Evolutionary conservation across 331 rosid genomes (phyloP), one percentile per base, ranked within the genome.

Genomic region (Quercus lobata): DNA sequence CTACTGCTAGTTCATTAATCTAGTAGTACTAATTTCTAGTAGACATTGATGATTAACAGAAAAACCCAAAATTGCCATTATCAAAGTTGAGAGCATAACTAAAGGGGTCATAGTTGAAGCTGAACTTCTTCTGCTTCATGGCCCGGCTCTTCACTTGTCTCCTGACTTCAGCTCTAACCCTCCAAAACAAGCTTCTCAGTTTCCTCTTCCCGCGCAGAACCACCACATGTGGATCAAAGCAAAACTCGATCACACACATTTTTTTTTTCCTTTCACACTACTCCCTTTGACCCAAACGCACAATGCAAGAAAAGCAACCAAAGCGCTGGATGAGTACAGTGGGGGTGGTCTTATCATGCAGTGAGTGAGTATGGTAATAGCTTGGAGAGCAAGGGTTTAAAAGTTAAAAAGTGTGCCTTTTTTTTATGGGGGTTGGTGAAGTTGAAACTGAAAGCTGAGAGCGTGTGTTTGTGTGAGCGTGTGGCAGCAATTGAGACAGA

Each of bases 61-160:
- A 79, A 91, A 89, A 91, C 1, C 86, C 89, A 55, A 83, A 86
- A 57, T 87, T 78, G 74, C 91, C 93, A 69, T 91, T 46, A 34
- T 91, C 97, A 62, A 91, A 91, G 87, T 91, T 91, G 82, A 89
- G 92, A 1, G 97, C 84, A 56, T 91, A 91, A 70, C 92, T 91
- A 5, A 88, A 80, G 81, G 92, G 90, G 56, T 91, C 97, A 21
- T 91, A 91, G 85, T 82, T 73, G 83, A 91, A 91, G 76, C 25
- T 79, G 82, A 79, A 78, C 12, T 78, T 83, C 65, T 78, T 81
- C 6, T 57, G 60, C 15, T 10, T 17, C 19, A 44, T 81, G 12
- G 80, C 69, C 7, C 32, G 32, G 24, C 76, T 54, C 72, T 78
- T 84, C 68, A 84, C 27, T 60, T 85, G 85, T 41, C 87, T 85